Base-by-base conservation (phyloP, 2,329 filamentous ascomycete genomes). In the Penicillium sp. region DNA sequence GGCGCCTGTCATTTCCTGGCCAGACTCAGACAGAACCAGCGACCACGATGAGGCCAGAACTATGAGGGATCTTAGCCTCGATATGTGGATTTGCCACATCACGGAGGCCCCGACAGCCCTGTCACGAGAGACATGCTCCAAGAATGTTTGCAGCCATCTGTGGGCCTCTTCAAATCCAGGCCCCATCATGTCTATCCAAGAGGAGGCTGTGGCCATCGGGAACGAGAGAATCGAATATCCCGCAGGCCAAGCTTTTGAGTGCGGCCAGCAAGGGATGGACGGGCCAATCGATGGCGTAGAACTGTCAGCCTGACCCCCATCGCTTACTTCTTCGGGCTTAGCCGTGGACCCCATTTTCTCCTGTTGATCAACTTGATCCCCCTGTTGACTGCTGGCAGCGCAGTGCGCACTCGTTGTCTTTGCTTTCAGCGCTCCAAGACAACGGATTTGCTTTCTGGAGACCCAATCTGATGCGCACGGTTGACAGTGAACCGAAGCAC, bases 181-280 rank as follows among this genome's bases (percentile, higher is more conserved):
- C 31, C 43, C 35, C 35, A 5, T 54, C 37, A 14, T 10, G 43
- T 31, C 25, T 45, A 8, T 25, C 15, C 42, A 28, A 22, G n/a
- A 17, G 28, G 14, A 48, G 28, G 25, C 42, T 12, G 10, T 5
- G 42, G 20, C 15, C 35, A 39, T 25, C 37, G 25, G 50, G 34
- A 38, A n/a, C 37, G 42, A n/a, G 41, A 47, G 42, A 55, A 50
- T 55, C 20, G 51, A 55, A 42, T 50, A 20, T 34, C 31, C 55
- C 55, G 50, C 8, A 60, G 37, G 61, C 61, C 48, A 64, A 64
- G 61, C 63, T 64, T 63, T 62, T 62, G 20, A 17, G 51, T 50
- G 42, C 45, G 43, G 47, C 10, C 39, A 43, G 54, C 34, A 34
- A 35, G 28, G 52, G 15, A 39, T n/a, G 11, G 4, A 43, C 8